phyloP scores from a whole-genome alignment of 2,329 filamentous ascomycete species.

The Fusarium buharicum region DNA sequence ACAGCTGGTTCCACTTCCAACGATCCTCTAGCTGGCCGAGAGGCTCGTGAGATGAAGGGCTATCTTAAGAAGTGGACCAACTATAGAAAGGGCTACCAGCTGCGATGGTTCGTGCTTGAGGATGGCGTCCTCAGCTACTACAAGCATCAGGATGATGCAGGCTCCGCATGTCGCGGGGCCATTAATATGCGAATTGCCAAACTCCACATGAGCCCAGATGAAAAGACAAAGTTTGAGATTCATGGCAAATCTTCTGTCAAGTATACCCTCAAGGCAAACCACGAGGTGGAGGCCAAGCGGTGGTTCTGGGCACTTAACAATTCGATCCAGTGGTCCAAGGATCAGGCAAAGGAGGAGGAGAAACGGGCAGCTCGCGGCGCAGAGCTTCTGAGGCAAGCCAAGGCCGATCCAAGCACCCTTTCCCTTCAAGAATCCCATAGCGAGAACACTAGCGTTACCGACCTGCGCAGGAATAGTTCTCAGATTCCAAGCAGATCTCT shows the following conservation, averaged over 20 bases:
- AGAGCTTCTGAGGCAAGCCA: constrained; percentile 80
- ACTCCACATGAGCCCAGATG: constrained; percentile 94
- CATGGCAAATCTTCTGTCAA: constrained; percentile 98
- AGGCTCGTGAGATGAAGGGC: constrained; percentile 96
- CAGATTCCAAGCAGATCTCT: constrained; percentile 53
- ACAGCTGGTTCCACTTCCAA: constrained; percentile 63
- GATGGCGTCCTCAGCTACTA: constrained; percentile 98
- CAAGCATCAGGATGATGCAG: constrained; percentile 97
- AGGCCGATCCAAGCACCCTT: constrained; percentile 73
- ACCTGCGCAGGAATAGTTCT: constrained; percentile 57
- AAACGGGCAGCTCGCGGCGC: constrained; percentile 77
- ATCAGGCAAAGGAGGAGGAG: constrained; percentile 93
- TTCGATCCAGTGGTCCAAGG: constrained; percentile 97
- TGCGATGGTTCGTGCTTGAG: constrained; percentile 97
- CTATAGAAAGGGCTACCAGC: constrained; percentile 95
- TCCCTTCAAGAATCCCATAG: constrained; percentile 60
- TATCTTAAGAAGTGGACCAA: constrained; percentile 99
- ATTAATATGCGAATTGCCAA: constrained; percentile 99
- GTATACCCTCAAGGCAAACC: constrained; percentile 97
- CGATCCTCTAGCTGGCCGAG: constrained; percentile 77
- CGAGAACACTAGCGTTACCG: constrained; percentile 63
- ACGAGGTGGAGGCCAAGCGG: constrained; percentile 96
- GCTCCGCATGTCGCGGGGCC: constrained; percentile 93
- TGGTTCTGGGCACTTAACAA: constrained; percentile 99
- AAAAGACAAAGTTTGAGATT: constrained; percentile 98